phyloP scores from a whole-genome alignment of 2,329 filamentous ascomycete species.

The Ceratocystis destructans region DNA sequence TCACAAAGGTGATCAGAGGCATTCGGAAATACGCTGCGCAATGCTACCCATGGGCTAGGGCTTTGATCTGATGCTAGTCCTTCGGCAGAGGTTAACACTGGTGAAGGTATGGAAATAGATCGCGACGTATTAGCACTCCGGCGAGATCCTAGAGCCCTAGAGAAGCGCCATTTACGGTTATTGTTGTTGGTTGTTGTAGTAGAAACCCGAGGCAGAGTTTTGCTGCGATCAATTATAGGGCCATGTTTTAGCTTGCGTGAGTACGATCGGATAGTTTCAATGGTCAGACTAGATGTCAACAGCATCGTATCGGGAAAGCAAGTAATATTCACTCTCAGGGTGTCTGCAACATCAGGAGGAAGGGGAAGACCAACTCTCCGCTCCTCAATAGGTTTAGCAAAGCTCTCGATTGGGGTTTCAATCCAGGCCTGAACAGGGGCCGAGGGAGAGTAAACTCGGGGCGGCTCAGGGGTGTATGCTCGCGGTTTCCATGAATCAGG shows the following conservation, averaged over 20 bases:
- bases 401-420: neutral
- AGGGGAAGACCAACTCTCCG: conserved; percentile 31
- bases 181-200: neutral
- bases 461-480: neutral
- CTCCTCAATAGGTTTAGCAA: neutral
- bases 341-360: conserved; percentile 41
- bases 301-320: conserved; percentile 49
- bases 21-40: conserved; percentile 39
- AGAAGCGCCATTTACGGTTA: conserved; percentile 16
- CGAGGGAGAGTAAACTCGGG: conserved; percentile 23
- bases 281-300: conserved; percentile 38
- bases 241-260: conserved; percentile 38
- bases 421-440: conserved; percentile 29
- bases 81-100: neutral
- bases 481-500: conserved; percentile 16
- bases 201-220: neutral
- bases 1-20: conserved; percentile 44
- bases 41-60: conserved; percentile 29
- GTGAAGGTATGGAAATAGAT: neutral
- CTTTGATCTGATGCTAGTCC: neutral
- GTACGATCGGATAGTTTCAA: conserved; percentile 45
- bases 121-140: conserved; percentile 1
- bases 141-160: conserved; percentile 11
- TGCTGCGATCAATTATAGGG: neutral
- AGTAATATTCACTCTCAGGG: conserved; percentile 37